Conservation (phyloP, 106 monocot species). For the Posidonia australis region DNA sequence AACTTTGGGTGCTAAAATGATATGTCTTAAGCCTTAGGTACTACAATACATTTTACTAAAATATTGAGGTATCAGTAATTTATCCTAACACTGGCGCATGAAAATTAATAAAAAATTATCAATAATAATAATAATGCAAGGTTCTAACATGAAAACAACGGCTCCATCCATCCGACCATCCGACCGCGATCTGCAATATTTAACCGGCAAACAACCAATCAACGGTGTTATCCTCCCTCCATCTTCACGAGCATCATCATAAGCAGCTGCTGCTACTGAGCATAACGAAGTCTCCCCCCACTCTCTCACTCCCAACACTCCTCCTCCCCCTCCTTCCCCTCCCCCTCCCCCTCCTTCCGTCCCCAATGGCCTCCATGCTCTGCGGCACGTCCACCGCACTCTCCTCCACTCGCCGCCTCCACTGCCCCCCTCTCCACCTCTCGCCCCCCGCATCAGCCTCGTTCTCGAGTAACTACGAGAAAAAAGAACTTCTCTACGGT, state of each 20-base stretch:
- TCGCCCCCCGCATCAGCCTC: not conserved
- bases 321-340: not conserved
- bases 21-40: too few species aligned
- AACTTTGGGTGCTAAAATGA: too few species aligned
- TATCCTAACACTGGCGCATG: too few species aligned
- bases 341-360: not conserved
- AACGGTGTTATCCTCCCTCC: too few species aligned
- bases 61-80: too few species aligned
- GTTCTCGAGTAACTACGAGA: not conserved
- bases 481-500: not conserved
- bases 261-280: not conserved
- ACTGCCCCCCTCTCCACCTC: not conserved
- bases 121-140: too few species aligned
- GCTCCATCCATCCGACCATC: too few species aligned
- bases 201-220: too few species aligned
- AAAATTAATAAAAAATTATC: too few species aligned
- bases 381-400: not conserved
- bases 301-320: not conserved
- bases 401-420: not conserved
- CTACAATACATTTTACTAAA: too few species aligned
- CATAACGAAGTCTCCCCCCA: not conserved
- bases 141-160: too few species aligned
- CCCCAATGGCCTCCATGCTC: not conserved
- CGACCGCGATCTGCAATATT: too few species aligned
- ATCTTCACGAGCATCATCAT: not conserved